Percentiles rank a stretch among this genome's conserved stretches.
Evolutionary conservation across 2,329 filamentous ascomycete species (phyloP).

Genomic region (Exophiala aquamarina): DNA sequence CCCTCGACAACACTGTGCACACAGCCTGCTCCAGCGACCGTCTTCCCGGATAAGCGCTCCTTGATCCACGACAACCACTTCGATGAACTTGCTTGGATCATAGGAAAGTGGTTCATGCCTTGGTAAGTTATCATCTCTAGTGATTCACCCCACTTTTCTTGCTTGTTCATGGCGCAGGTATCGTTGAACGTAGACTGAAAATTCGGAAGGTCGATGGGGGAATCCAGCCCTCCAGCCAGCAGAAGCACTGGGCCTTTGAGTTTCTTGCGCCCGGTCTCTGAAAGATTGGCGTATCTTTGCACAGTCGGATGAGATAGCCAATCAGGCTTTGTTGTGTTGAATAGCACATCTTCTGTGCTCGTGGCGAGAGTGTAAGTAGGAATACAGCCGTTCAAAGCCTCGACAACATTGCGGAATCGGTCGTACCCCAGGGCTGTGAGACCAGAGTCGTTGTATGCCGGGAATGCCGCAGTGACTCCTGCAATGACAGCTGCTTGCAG

Average conservation of each 20-base stretch:
- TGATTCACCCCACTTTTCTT: conserved; percentile 5
- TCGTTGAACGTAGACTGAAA: conserved; percentile 1
- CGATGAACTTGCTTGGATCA: conserved; percentile 6
- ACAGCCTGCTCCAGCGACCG: too few relatives aligned
- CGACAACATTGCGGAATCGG: conserved; percentile 4
- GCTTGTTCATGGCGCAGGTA: conserved; percentile 4
- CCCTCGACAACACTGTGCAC: too few relatives aligned
- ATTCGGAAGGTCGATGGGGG: too few relatives aligned
- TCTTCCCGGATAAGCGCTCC: conserved; percentile 6
- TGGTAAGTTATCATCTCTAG: conserved; percentile 3
- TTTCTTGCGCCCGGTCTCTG: background rate
- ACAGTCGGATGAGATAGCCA: too few relatives aligned
- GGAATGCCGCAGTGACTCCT: conserved; percentile 5
- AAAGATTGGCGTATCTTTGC: background rate
- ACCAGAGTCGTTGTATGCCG: conserved; percentile 3
- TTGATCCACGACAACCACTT: conserved; percentile 7
- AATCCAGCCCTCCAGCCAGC: too few relatives aligned
- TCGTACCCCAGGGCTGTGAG: conserved; percentile 7
- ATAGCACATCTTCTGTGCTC: too few relatives aligned
- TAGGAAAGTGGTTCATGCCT: conserved; percentile 8
- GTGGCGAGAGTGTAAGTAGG: background rate
- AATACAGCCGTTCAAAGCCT: conserved; percentile 1
- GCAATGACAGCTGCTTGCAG: conserved; percentile 2
- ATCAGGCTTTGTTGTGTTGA: too few relatives aligned
- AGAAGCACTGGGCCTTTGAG: too few relatives aligned